Percentiles rank a stretch among this genome's conserved stretches.
These are phyloP conservation scores for Penicillium decumbens DNA, from an alignment of 2,329 filamentous ascomycete species.

Conservation along the genomic window DNA sequence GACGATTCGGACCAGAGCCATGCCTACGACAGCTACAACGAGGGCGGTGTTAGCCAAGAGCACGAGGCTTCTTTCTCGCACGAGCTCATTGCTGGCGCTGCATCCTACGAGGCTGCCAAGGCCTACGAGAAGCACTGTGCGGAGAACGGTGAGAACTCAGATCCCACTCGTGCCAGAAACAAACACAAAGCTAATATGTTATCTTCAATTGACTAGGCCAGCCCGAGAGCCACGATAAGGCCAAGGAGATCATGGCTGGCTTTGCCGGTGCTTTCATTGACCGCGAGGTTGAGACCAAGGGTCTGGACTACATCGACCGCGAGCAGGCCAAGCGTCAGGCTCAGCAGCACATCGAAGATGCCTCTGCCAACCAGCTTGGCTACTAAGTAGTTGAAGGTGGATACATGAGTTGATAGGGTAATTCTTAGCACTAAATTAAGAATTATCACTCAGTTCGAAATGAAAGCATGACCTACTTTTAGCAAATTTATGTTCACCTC, in stretches of 20 bases:
- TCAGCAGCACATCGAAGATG: constrained; percentile 1
- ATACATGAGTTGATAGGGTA: background rate
- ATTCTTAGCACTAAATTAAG: too few species aligned
- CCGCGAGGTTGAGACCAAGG: constrained; percentile 65
- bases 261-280: constrained; percentile 71
- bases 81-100: constrained; percentile 69
- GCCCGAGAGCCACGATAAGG: constrained; percentile 63
- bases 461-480: background rate
- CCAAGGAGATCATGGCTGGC: constrained; percentile 70
- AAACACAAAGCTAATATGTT: background rate
- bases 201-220: constrained; percentile 49
- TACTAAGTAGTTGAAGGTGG: background rate
- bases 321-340: constrained; percentile 58
- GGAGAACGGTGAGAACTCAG: constrained; percentile 51
- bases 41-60: constrained; percentile 17
- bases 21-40: constrained; percentile 28
- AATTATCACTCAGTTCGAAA: background rate
- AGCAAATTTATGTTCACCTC: background rate
- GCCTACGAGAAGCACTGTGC: constrained; percentile 70
- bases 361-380: background rate
- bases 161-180: background rate
- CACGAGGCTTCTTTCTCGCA: constrained; percentile 63
- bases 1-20: constrained; percentile 50
- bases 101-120: constrained; percentile 74
- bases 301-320: constrained; percentile 54